Evolutionary conservation across 768 basidiomycete species (phyloP).

Genomic region (Boletellus ananas): DNA sequence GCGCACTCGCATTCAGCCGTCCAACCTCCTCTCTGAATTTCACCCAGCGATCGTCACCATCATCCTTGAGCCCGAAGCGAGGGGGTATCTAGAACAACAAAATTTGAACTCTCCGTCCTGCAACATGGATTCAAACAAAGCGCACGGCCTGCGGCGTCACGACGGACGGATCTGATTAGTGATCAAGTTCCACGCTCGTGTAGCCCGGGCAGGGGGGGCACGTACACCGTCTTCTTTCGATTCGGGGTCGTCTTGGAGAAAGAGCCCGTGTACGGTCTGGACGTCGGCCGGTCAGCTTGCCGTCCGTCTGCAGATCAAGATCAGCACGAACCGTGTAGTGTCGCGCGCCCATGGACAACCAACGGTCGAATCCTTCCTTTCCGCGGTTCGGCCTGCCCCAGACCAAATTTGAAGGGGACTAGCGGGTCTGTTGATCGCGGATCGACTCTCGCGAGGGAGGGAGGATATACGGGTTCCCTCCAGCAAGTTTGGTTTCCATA

Average conservation of each 20-base stretch:
- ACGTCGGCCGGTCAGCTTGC: not conserved
- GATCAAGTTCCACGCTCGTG: not conserved
- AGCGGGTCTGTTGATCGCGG: too few species aligned
- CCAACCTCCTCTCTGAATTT: conserved; percentile 40
- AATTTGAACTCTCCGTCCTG: not conserved
- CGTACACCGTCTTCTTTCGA: conserved; percentile 9
- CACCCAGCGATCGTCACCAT: conserved; percentile 48
- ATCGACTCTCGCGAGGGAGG: too few species aligned
- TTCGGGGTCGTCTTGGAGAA: conserved; percentile 22
- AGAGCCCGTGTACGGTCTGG: conserved; percentile 12
- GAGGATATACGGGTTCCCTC: too few species aligned
- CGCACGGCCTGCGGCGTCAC: conserved; percentile 13
- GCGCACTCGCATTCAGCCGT: conserved; percentile 42
- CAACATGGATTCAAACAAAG: not conserved
- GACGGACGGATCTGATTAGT: not conserved
- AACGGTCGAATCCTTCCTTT: not conserved
- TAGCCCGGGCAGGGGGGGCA: not conserved
- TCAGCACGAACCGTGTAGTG: conserved; percentile 17
- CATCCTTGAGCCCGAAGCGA: conserved; percentile 57
- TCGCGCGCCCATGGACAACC: conserved; percentile 7
- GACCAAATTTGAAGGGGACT: not conserved
- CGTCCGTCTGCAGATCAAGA: not conserved
- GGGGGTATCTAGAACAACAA: conserved; percentile 42
- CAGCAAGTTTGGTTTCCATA: too few species aligned
- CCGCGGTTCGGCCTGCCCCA: not conserved